These are phyloP conservation scores for Papilionanthe hybrid DNA, from an alignment of 116 monocot genomes.

Conservation along the genomic window DNA sequence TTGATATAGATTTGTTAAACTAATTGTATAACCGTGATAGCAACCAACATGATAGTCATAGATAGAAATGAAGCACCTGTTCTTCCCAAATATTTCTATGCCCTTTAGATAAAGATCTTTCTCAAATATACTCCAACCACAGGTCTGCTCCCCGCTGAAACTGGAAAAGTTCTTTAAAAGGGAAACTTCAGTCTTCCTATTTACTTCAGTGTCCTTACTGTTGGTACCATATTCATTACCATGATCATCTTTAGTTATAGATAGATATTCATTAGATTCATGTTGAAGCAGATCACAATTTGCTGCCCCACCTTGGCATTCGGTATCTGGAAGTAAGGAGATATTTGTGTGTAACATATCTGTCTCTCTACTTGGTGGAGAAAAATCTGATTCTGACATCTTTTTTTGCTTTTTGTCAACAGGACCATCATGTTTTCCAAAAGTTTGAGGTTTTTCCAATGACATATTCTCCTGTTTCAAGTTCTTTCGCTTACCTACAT, in stretches of 20 bases:
- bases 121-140: constrained; percentile 72
- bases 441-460: constrained; percentile 3
- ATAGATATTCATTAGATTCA: constrained; percentile 14
- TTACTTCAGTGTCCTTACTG: constrained; percentile 15
- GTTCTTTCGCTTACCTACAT: constrained; percentile 41
- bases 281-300: constrained; percentile 13
- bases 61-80: constrained; percentile 46
- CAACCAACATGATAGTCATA: background rate
- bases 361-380: constrained; percentile 10
- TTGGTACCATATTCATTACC: constrained; percentile 13
- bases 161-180: constrained; percentile 6
- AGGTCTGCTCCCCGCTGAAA: constrained; percentile 11
- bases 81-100: constrained; percentile 94
- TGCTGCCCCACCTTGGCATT: constrained; percentile 7
- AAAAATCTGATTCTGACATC: constrained; percentile 9
- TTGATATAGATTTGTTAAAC: background rate
- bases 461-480: constrained; percentile 24
- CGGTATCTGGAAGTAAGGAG: background rate
- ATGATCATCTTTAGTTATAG: background rate
- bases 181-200: constrained; percentile 12
- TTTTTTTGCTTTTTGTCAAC: constrained; percentile 51
- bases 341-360: background rate
- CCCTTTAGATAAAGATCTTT: constrained; percentile 95
- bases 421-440: constrained; percentile 18
- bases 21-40: background rate